Percentiles rank a stretch among this genome's conserved stretches.
These are phyloP conservation scores for Brassica nigra DNA, from an alignment of 345 rosid genomes.

Conservation along the genomic window DNA sequence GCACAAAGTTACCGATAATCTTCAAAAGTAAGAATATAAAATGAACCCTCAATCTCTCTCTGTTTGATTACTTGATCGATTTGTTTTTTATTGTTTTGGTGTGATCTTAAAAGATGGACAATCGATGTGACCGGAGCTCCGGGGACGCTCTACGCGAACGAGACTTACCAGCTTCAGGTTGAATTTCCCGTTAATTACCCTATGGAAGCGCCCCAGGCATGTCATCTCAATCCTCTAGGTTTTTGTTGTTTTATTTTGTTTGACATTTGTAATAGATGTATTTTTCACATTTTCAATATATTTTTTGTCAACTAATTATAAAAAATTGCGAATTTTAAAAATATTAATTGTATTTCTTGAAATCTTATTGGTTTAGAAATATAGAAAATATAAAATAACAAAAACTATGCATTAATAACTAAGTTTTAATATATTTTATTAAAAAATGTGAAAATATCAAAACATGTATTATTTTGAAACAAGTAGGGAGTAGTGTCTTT, in stretches of 20 bases:
- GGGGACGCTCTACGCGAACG: slow-evolving; percentile 69
- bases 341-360: no score
- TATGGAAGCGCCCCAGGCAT: slow-evolving; percentile 80
- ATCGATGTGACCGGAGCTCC: slow-evolving; percentile 80
- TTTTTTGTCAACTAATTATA: no score
- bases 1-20: slow-evolving; percentile 66
- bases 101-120: slow-evolving; percentile 50
- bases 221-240: neutral
- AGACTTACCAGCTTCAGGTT: slow-evolving; percentile 73
- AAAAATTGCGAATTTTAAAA: no score
- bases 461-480: no score
- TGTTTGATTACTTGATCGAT: neutral
- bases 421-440: no score
- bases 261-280: neutral
- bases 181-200: slow-evolving; percentile 80
- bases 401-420: no score
- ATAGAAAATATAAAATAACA: no score
- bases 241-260: neutral
- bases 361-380: no score
- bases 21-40: slow-evolving; percentile 45
- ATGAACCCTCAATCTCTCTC: neutral
- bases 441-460: no score
- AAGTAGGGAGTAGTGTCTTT: neutral
- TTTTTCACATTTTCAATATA: no score
- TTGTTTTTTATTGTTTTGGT: neutral